These are phyloP conservation scores for Fraxinus xanthoxyloides DNA, from an alignment of 305 asterid species.

Conservation along the genomic window DNA sequence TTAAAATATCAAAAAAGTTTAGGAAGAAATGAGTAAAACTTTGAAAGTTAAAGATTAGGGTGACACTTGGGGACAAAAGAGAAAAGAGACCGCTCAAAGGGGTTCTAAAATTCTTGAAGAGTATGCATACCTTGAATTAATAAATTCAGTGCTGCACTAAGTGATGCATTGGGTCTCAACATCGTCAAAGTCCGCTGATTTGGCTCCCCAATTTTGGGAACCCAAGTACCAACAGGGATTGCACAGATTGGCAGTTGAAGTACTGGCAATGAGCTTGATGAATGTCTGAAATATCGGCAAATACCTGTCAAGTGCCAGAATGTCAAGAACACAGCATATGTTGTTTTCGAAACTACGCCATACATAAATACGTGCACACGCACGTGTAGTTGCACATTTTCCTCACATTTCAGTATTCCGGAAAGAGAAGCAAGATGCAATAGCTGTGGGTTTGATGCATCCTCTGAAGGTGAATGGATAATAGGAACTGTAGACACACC, in stretches of 20 bases:
- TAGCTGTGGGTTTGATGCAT: conserved; percentile 66
- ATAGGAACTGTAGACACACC: conserved; percentile 77
- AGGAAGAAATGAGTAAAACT: background rate
- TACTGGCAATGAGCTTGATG: conserved; percentile 71
- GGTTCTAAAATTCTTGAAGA: background rate
- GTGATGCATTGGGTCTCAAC: conserved; percentile 84
- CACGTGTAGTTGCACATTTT: conserved; percentile 1
- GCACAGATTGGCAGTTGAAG: conserved; percentile 73
- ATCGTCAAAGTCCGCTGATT: conserved; percentile 70
- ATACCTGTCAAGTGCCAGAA: conserved; percentile 52
- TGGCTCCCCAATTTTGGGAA: conserved; percentile 80
- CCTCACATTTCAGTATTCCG: conserved; percentile 68
- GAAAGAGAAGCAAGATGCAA: conserved; percentile 85
- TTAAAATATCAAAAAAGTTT: background rate
- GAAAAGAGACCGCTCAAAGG: background rate
- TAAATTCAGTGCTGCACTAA: conserved; percentile 70
- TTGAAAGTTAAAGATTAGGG: background rate
- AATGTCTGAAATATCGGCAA: conserved; percentile 78
- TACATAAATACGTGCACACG: background rate
- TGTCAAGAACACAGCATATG: background rate
- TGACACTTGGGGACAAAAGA: background rate
- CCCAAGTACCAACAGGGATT: conserved; percentile 87
- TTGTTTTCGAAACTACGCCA: background rate
- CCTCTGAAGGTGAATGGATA: conserved; percentile 61
- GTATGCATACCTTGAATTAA: conserved; percentile 65